phyloP scores from a whole-genome alignment of 768 basidiomycete genomes.

The Xanthoconium stramineum region DNA sequence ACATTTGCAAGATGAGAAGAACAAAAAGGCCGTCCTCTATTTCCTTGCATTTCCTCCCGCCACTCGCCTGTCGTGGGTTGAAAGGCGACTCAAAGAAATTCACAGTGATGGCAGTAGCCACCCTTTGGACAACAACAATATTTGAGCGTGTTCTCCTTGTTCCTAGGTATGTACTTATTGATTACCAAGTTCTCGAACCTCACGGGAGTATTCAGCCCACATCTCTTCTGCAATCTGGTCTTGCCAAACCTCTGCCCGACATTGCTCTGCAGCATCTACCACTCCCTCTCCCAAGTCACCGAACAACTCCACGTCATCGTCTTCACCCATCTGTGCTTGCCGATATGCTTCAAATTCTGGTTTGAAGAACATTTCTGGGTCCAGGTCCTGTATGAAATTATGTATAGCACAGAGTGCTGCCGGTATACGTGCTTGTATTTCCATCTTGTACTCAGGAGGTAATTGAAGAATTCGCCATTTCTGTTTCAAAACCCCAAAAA shows the following conservation, averaged over 20 bases:
- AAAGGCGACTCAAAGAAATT: too few relatives aligned
- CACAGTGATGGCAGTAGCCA: too few relatives aligned
- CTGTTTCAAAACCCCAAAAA: not conserved
- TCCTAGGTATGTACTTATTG: too few relatives aligned
- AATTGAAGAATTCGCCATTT: not conserved
- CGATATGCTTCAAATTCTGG: not conserved
- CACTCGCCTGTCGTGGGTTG: too few relatives aligned
- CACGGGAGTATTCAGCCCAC: not conserved
- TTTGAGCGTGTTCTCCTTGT: too few relatives aligned
- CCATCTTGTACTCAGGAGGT: not conserved
- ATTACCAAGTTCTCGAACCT: too few relatives aligned
- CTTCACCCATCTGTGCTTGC: not conserved
- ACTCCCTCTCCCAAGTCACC: not conserved
- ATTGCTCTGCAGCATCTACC: not conserved
- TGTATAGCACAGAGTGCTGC: not conserved
- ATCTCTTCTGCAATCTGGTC: not conserved
- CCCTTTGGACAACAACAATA: too few relatives aligned
- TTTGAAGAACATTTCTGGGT: not conserved
- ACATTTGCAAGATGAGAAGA: too few relatives aligned
- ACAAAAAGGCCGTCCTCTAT: too few relatives aligned
- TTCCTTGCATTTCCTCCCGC: too few relatives aligned
- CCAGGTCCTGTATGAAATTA: not conserved
- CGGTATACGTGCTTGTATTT: not conserved
- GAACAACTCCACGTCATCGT: too few relatives aligned
- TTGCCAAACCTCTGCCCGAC: too few relatives aligned